A percentile compares a stretch with the other conserved stretches of the same genome.
Conservation (phyloP, 805 yeast species). For the Wickerhamomyces subpelliculosus region DNA sequence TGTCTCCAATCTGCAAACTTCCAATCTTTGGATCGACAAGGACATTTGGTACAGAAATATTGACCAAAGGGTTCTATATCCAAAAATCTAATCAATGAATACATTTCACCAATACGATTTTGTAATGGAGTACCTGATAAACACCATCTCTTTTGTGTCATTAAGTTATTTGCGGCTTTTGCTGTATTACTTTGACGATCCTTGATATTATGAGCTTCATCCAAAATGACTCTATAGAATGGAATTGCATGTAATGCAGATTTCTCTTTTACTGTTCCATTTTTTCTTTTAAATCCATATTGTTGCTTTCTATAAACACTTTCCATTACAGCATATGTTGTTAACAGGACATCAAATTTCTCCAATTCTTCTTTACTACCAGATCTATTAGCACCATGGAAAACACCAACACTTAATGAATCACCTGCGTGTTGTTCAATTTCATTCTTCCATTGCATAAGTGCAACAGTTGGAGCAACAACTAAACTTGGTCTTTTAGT, state of each 20-base stretch:
- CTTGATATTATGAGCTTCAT: slow-evolving; percentile 97
- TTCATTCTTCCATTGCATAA: slow-evolving; percentile 96
- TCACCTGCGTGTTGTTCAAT: slow-evolving; percentile 80
- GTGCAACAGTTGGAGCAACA: slow-evolving; percentile 97
- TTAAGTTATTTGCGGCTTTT: slow-evolving; percentile 73
- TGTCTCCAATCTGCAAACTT: slow-evolving; percentile 72
- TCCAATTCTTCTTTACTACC: too few relatives aligned
- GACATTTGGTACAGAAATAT: slow-evolving; percentile 91
- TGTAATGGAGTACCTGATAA: slow-evolving; percentile 95
- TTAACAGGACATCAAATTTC: slow-evolving; percentile 77
- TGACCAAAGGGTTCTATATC: slow-evolving; percentile 79
- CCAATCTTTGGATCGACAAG: slow-evolving; percentile 81
- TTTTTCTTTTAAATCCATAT: slow-evolving; percentile 75
- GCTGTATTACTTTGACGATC: slow-evolving; percentile 93
- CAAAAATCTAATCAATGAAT: slow-evolving; percentile 82
- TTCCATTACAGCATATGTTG: slow-evolving; percentile 90
- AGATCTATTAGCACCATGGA: slow-evolving; percentile 81
- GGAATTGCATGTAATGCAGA: slow-evolving; percentile 67
- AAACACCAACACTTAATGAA: slow-evolving; percentile 58
- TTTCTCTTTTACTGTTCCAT: slow-evolving; percentile 62
- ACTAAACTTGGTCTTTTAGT: slow-evolving; percentile 73
- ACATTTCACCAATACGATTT: slow-evolving; percentile 93
- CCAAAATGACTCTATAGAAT: slow-evolving; percentile 82
- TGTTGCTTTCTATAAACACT: slow-evolving; percentile 76
- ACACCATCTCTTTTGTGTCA: slow-evolving; percentile 80